phyloP scores from a whole-genome alignment of 257 asterid species.

The Galeopsis tetrahit region DNA sequence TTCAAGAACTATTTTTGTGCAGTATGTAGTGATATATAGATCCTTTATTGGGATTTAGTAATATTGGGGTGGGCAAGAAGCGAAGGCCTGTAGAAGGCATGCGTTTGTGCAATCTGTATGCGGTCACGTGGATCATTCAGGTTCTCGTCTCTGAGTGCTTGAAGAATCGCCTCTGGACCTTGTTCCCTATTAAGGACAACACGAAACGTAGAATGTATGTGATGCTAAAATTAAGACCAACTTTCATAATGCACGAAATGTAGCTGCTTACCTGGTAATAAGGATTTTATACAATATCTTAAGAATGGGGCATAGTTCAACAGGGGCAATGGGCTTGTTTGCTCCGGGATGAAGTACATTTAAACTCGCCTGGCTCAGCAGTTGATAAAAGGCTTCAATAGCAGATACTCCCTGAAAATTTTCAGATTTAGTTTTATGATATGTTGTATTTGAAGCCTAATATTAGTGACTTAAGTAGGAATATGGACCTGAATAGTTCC shows the following conservation, averaged over 20 bases:
- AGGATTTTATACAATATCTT: constrained; percentile 75
- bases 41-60: not conserved
- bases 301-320: constrained; percentile 84
- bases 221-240: not conserved
- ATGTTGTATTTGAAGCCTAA: not conserved
- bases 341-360: constrained; percentile 72
- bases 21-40: not conserved
- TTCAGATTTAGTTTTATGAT: not conserved
- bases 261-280: constrained; percentile 53
- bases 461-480: not conserved
- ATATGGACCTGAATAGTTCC: constrained; percentile 84
- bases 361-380: constrained; percentile 74
- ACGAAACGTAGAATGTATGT: not conserved
- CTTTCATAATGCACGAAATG: not conserved
- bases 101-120: constrained; percentile 84
- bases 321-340: constrained; percentile 81
- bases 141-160: constrained; percentile 82
- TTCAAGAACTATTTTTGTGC: constrained; percentile 15
- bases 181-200: constrained; percentile 55
- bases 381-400: constrained; percentile 83
- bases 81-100: constrained; percentile 89
- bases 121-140: constrained; percentile 91
- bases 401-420: constrained; percentile 83
- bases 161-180: constrained; percentile 64
- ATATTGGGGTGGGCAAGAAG: constrained; percentile 61